A percentile compares a stretch with the other conserved stretches of the same genome.
Evolutionary conservation across 305 asterid species (phyloP).

Genomic region (Withania somnifera): DNA sequence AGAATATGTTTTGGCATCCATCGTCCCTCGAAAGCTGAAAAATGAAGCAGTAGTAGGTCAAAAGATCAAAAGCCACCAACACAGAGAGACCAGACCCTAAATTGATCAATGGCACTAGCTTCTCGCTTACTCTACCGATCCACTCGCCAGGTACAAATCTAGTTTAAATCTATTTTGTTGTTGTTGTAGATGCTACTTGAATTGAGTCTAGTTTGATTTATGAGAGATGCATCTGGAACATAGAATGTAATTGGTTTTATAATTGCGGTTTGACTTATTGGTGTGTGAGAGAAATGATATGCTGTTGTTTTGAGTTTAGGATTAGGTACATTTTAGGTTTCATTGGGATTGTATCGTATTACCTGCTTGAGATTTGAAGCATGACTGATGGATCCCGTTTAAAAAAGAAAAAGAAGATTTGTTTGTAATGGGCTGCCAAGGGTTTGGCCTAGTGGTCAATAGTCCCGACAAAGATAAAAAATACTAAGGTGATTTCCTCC

Average conservation of each 20-base stretch:
- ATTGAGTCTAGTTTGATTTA: neutral
- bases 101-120: slow-evolving; percentile 44
- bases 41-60: slow-evolving; percentile 21
- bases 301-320: neutral
- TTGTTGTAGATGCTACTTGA: neutral
- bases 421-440: neutral
- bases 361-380: neutral
- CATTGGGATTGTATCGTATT: neutral
- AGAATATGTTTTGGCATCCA: neutral
- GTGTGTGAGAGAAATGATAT: neutral
- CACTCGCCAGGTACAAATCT: slow-evolving; percentile 41
- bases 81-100: neutral
- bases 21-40: neutral
- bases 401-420: neutral
- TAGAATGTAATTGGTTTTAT: neutral
- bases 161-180: neutral
- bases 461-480: too few species aligned
- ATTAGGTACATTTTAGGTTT: neutral
- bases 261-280: neutral
- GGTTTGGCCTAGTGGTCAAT: neutral
- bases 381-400: neutral
- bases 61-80: neutral
- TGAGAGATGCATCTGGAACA: neutral
- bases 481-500: too few species aligned
- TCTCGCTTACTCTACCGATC: slow-evolving; percentile 67